phyloP scores from a whole-genome alignment of 169 alveolate species.

The Eimeria necatrix region DNA sequence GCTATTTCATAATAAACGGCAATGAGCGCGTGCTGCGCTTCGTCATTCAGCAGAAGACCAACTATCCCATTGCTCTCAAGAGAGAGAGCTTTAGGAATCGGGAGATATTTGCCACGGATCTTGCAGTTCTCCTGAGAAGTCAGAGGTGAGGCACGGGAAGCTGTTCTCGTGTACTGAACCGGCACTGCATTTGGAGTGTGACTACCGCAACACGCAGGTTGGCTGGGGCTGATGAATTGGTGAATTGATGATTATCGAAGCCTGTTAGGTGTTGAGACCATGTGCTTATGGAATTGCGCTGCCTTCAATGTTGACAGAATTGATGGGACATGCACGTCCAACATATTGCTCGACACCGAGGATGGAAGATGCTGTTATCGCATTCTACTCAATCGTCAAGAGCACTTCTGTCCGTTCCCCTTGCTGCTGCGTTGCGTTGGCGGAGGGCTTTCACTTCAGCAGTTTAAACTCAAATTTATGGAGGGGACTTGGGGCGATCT shows the following conservation, averaged over 20 bases:
- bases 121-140: constrained; percentile 79
- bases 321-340: constrained; percentile 88
- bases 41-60: constrained; percentile 97
- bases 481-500: constrained; percentile 84
- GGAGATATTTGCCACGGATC: constrained; percentile 78
- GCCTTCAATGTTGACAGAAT: constrained; percentile 63
- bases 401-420: constrained; percentile 78
- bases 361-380: constrained; percentile 88
- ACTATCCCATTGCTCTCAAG: constrained; percentile 94
- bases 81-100: constrained; percentile 76
- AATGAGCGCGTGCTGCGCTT: constrained; percentile 97
- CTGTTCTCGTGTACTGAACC: not conserved
- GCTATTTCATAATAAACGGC: constrained; percentile 99
- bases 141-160: constrained; percentile 45
- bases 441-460: constrained; percentile 74
- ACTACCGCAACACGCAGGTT: not conserved
- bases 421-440: constrained; percentile 79
- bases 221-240: not conserved
- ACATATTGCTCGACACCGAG: constrained; percentile 85
- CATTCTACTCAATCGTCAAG: constrained; percentile 84
- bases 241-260: not conserved
- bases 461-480: constrained; percentile 84
- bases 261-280: not conserved
- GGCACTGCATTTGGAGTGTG: too few relatives aligned
- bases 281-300: not conserved